Conservation (phyloP, 768 basidiomycete species). For the Termitomyces sp. region DNA sequence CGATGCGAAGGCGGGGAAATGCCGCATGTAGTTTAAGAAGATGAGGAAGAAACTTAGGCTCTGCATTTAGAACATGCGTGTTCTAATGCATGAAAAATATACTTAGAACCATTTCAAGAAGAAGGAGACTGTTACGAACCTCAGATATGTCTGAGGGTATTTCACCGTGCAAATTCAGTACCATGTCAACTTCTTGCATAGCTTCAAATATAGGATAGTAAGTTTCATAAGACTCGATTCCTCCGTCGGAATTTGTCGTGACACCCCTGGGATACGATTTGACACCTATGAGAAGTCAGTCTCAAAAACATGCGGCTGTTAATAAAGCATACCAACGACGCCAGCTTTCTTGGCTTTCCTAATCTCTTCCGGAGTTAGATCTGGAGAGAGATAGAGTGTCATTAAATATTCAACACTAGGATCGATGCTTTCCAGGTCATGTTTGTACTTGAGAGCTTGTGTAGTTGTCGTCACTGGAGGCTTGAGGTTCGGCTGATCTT, state of each 20-base stretch:
- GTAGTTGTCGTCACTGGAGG: slow-evolving; percentile 85
- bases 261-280: slow-evolving; percentile 98
- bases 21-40: slow-evolving; percentile 71
- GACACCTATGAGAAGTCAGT: slow-evolving; percentile 45
- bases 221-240: slow-evolving; percentile 91
- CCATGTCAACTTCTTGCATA: slow-evolving; percentile 92
- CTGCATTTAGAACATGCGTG: slow-evolving; percentile 90
- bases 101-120: background rate
- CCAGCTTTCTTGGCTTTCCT: slow-evolving; percentile 83
- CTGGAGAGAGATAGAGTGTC: slow-evolving; percentile 92
- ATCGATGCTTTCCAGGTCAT: slow-evolving; percentile 67
- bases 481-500: slow-evolving; percentile 77
- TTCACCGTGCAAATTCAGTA: slow-evolving; percentile 96
- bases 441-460: slow-evolving; percentile 76
- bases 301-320: slow-evolving; percentile 7
- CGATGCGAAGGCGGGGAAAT: slow-evolving; percentile 90
- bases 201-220: slow-evolving; percentile 92
- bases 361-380: slow-evolving; percentile 87
- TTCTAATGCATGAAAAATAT: slow-evolving; percentile 42
- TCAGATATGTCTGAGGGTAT: slow-evolving; percentile 77
- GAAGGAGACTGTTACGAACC: slow-evolving; percentile 31
- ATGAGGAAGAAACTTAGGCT: slow-evolving; percentile 84
- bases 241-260: slow-evolving; percentile 94
- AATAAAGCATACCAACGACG: slow-evolving; percentile 49
- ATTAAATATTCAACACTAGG: slow-evolving; percentile 83